A percentile compares a stretch with the other conserved stretches of the same genome.
Conservation (phyloP, 805 yeast species). For the Candida pseudofarinosa region DNA sequence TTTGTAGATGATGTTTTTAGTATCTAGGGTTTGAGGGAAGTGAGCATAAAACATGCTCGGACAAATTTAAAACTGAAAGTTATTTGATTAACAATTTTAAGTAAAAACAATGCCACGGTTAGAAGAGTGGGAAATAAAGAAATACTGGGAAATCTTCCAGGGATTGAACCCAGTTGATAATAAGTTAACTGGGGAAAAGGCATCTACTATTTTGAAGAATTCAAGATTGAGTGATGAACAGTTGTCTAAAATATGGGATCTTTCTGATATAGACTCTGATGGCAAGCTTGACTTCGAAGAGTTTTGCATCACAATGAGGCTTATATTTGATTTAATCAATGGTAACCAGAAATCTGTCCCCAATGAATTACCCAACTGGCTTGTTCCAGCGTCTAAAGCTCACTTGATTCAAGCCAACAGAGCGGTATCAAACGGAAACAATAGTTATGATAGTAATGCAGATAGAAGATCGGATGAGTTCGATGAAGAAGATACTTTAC, state of each 20-base stretch:
- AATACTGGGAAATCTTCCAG: slow-evolving; percentile 96
- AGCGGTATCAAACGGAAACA: slow-evolving; percentile 44
- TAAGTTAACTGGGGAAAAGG: slow-evolving; percentile 79
- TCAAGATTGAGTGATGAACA: slow-evolving; percentile 78
- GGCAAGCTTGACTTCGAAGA: slow-evolving; percentile 94
- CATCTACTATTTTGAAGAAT: slow-evolving; percentile 81
- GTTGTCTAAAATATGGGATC: slow-evolving; percentile 81
- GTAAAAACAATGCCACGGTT: slow-evolving; percentile 68
- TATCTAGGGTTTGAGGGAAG: too few species aligned
- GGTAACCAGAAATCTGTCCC: slow-evolving; percentile 60
- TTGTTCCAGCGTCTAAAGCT: slow-evolving; percentile 84
- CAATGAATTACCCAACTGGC: slow-evolving; percentile 77
- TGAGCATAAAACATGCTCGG: too few species aligned
- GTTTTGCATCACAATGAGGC: slow-evolving; percentile 95
- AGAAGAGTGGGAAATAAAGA: slow-evolving; percentile 93
- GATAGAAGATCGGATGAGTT: slow-evolving; percentile 36
- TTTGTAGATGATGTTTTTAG: too few species aligned
- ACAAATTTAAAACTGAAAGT: too few species aligned
- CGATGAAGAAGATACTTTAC: slow-evolving; percentile 59
- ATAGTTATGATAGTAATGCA: slow-evolving; percentile 5
- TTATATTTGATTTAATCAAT: slow-evolving; percentile 87
- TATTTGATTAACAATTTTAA: too few species aligned
- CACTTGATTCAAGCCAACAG: slow-evolving; percentile 81
- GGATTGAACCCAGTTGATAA: slow-evolving; percentile 81
- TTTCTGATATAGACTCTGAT: slow-evolving; percentile 90